Evolutionary conservation across 108 stramenopile genomes (phyloP).

Genomic region (Cyclotella baltica): DNA sequence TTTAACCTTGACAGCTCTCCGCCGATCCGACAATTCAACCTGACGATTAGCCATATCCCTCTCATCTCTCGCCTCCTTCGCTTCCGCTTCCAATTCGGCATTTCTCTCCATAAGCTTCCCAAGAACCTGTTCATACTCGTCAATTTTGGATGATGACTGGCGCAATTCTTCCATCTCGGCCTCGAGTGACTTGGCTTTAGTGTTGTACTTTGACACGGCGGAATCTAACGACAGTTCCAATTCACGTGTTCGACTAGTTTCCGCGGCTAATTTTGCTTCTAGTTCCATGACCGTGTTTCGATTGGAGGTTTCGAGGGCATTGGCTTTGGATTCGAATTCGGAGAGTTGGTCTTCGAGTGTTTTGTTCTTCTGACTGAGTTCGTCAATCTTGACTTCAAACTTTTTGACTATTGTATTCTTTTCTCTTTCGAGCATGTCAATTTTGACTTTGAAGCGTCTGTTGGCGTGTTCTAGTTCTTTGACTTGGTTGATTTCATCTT

Average conservation of each 20-base stretch:
- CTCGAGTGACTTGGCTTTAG: slow-evolving; percentile 33
- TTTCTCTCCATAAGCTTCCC: slow-evolving; percentile 54
- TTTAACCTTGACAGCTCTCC: slow-evolving; percentile 40
- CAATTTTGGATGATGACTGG: slow-evolving; percentile 36
- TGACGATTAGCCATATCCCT: slow-evolving; percentile 45
- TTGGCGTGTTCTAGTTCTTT: slow-evolving; percentile 56
- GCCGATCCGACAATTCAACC: slow-evolving; percentile 35
- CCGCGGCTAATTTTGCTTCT: slow-evolving; percentile 47
- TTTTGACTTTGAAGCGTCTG: slow-evolving; percentile 52
- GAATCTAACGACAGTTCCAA: slow-evolving; percentile 32
- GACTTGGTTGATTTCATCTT: slow-evolving; percentile 56
- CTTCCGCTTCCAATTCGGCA: slow-evolving; percentile 38
- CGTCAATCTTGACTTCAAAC: slow-evolving; percentile 50
- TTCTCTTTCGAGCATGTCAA: slow-evolving; percentile 55
- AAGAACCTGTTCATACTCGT: slow-evolving; percentile 51
- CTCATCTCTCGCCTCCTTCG: slow-evolving; percentile 34
- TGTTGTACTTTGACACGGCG: slow-evolving; percentile 14
- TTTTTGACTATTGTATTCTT: slow-evolving; percentile 38
- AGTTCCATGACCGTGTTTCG: slow-evolving; percentile 36
- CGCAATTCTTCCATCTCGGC: slow-evolving; percentile 32
- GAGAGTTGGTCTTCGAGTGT: slow-evolving; percentile 39
- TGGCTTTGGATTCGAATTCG: slow-evolving; percentile 35
- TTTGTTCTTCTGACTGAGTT: slow-evolving; percentile 37
- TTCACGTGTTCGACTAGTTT: slow-evolving; percentile 31
- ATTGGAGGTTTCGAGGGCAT: slow-evolving; percentile 23